Conservation (phyloP, 1,284 basidiomycete genomes). For the Volvariella volvacea region DNA sequence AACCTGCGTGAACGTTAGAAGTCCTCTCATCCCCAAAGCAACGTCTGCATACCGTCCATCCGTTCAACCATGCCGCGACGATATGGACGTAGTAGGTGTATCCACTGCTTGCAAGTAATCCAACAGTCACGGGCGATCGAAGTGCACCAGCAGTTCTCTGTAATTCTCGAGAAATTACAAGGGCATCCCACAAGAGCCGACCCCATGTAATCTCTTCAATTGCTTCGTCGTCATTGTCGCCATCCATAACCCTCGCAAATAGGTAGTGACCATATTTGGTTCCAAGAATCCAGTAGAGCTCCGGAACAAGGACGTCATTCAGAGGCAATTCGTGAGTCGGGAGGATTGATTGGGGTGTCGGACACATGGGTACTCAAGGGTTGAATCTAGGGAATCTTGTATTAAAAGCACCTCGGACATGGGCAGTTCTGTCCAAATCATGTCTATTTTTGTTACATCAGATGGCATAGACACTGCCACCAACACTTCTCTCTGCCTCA, state of each 20-base stretch:
- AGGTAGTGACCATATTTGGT: constrained; percentile 7
- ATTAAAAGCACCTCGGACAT: too few relatives aligned
- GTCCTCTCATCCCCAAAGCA: neutral
- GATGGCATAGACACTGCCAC: too few relatives aligned
- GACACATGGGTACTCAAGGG: too few relatives aligned
- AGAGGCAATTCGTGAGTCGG: constrained; percentile 7
- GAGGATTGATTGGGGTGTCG: constrained; percentile 6
- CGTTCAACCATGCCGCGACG: constrained; percentile 8
- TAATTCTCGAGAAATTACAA: constrained; percentile 3
- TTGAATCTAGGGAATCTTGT: too few relatives aligned
- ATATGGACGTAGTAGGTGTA: constrained; percentile 8
- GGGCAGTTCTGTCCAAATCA: too few relatives aligned
- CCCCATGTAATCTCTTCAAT: constrained; percentile 7
- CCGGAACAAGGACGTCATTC: constrained; percentile 4
- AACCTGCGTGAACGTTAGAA: neutral
- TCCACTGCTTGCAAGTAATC: constrained; percentile 8
- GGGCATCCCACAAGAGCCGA: constrained; percentile 5
- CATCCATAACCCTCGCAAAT: constrained; percentile 9
- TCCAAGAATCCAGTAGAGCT: constrained; percentile 8
- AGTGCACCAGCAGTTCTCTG: neutral
- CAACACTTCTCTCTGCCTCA: too few relatives aligned
- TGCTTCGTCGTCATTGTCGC: constrained; percentile 4
- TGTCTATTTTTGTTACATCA: too few relatives aligned
- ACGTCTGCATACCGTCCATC: constrained; percentile 11
- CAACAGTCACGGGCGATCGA: constrained; percentile 4